Base-by-base conservation (phyloP, 2,329 filamentous ascomycete species). In the Colletotrichum chrysophilum region DNA sequence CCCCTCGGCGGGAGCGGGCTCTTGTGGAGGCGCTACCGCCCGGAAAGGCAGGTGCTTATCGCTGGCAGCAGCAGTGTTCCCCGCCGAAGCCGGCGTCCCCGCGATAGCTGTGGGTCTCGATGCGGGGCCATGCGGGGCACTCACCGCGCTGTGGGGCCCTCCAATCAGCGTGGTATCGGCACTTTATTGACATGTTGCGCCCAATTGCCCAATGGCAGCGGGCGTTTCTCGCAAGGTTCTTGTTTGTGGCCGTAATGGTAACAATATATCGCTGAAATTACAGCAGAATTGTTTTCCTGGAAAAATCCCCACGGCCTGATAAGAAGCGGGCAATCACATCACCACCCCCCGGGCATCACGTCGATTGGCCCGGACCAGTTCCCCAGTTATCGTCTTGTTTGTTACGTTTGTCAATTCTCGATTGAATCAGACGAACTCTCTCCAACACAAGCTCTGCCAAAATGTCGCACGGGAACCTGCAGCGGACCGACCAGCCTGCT, bases 31-130 rank as follows among this genome's bases (percentile, higher is more conserved):
- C 52, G 66, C 52, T 62, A 52, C 16, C 28, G 21, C 64, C 64
- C 7, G 24, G 26, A 65, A n/a, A 28, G 64, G 74, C 58, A 72
- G 69, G 73, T 62, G 28, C 10, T 24, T 52, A 52, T 52, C 43
- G 43, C 43, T 52, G 43, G n/a, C 43, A 52, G 43, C 10, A 48
- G 26, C 60, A 21, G 26, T 34, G 21, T n/a, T 32, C 43, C 56
- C 70, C 73, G 56, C 73, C 56, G 56, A 65, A 28, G 67, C 67
- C 67, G 67, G 56, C 34, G 36, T 52, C 67, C 67, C 56, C 67
- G 67, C 26, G 67, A 30, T 70, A 21, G 18, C 14, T 67, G 48
- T 56, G 48, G 13, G 24, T 60, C 48, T 16, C 26, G 18, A 3
- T 48, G n/a, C 43, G 43, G 43, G 43, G n/a, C 26, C 28, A 21